phyloP scores from a whole-genome alignment of 441 rosid genomes.

The Biscutella laevigata region DNA sequence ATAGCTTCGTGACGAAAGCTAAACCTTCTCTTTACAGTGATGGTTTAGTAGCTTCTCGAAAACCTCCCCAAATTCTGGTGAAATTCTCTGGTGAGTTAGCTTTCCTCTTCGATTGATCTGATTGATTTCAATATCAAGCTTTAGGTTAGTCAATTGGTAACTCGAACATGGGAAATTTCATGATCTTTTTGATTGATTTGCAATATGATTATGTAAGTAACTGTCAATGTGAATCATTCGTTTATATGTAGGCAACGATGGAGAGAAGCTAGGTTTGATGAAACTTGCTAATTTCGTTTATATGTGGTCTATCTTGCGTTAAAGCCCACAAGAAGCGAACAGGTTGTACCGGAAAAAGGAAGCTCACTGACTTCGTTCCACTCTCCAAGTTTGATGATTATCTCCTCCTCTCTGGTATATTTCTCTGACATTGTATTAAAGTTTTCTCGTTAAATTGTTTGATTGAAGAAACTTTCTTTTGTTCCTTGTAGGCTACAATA shows the following conservation, averaged over 20 bases:
- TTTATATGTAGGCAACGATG: conserved; percentile 49
- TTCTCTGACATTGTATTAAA: too few species aligned
- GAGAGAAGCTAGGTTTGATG: conserved; percentile 70
- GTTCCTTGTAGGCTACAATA: conserved; percentile 42
- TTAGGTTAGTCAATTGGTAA: too few species aligned
- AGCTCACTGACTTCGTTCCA: conserved; percentile 47
- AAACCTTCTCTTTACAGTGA: conserved; percentile 46
- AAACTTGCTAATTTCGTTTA: conserved; percentile 88
- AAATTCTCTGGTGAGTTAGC: too few species aligned
- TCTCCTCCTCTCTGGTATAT: conserved; percentile 70
- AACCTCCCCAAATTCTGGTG: conserved; percentile 45
- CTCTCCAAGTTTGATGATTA: conserved; percentile 56
- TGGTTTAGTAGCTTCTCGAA: conserved; percentile 30
- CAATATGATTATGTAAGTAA: not conserved
- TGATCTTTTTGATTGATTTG: too few species aligned
- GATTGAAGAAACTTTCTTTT: not conserved
- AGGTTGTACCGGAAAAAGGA: conserved; percentile 58
- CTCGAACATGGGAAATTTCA: too few species aligned
- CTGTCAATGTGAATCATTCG: not conserved
- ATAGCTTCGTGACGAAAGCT: conserved; percentile 49
- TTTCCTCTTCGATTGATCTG: too few species aligned
- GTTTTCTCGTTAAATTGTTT: too few species aligned
- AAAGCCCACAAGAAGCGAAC: conserved; percentile 72
- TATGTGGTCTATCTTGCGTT: conserved; percentile 68
- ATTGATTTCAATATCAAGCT: too few species aligned